Base-by-base conservation (phyloP, 371 early-diverging fungal species). In the Dinochytrium kinnereticum region DNA sequence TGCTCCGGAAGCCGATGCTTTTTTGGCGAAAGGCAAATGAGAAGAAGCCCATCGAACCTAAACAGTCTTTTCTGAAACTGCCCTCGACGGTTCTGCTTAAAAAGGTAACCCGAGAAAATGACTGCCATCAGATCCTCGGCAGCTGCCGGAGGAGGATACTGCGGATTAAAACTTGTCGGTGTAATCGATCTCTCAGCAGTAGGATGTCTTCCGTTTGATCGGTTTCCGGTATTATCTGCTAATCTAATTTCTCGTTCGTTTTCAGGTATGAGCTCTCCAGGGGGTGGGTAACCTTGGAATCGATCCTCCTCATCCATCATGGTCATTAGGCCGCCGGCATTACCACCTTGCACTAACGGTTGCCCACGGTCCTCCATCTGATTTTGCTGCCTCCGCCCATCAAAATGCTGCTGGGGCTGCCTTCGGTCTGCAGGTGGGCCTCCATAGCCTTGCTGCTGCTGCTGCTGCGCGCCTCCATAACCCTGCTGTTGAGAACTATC, bases 1-100 rank as follows among this genome's bases (percentile, higher is more conserved):
- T 70, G 39, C 1, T 69, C 74, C 13, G 78, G 81, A 1, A 81
- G 73, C 51, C 49, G 19, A 13, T 71, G 73, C 39, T 64, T 64
- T 57, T 76, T 75, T 1, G 78, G 74, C 7, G 78, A 72, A 2
- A 81, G 71, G 70, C 81, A 81, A 68, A 81, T 53, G 7, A 81
- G 70, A 36, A 81, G 70, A 38, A 75, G 72, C 26, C 81, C 81
- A 68, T 81, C 78, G 61, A 76, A 78, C 2, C 81, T 72, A 53
- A 81, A 76, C 26, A 78, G 59, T 67, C 80, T 66, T 57, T 72
- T 75, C 53, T 80, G 80, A 59, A 76, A 80, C 36, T 64, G 37
- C 2, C 70, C 68, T 28, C 71, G 70, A 0, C 78, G 70, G 70
- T 74, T 80, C 61, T 80, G 76, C 49, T 80, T 80, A 13, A 66